phyloP scores from a whole-genome alignment of 495 filamentous ascomycete species.

The Penicillium egyptiacum region DNA sequence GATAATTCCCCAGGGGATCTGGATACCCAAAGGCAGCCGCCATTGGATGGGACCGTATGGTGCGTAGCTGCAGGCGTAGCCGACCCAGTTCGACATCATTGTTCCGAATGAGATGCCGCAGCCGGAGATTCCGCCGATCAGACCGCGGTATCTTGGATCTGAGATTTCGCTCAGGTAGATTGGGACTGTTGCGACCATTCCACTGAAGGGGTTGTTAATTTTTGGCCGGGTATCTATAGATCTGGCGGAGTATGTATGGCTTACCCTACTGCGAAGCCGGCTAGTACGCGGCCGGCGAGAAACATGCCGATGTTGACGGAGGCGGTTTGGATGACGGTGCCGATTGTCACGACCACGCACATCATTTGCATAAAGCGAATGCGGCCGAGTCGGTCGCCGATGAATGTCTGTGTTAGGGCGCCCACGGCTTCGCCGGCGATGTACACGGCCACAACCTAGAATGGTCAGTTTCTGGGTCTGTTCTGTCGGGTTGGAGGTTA shows the following conservation, averaged over 20 bases:
- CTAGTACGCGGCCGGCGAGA: slow-evolving; percentile 54
- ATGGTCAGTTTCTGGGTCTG: neutral
- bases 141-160: slow-evolving; percentile 50
- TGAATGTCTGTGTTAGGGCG: slow-evolving; percentile 51
- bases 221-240: neutral
- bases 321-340: slow-evolving; percentile 55
- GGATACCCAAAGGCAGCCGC: slow-evolving; percentile 57
- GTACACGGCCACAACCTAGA: slow-evolving; percentile 56
- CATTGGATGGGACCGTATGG: slow-evolving; percentile 55
- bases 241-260: slow-evolving; percentile 8
- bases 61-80: slow-evolving; percentile 56
- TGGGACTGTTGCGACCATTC: slow-evolving; percentile 56
- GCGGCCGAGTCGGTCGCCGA: slow-evolving; percentile 57
- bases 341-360: slow-evolving; percentile 58
- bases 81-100: slow-evolving; percentile 60
- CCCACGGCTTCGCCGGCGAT: slow-evolving; percentile 59
- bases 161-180: slow-evolving; percentile 62
- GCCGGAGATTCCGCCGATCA: slow-evolving; percentile 60
- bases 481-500: neutral
- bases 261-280: slow-evolving; percentile 57
- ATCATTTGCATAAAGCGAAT: slow-evolving; percentile 60
- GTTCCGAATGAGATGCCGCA: slow-evolving; percentile 59
- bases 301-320: slow-evolving; percentile 62
- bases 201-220: slow-evolving; percentile 25
- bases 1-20: slow-evolving; percentile 60